Evolutionary conservation across 1,284 basidiomycete species (phyloP), one percentile per base, ranked within the genome.

Genomic region (Tilletia caries): DNA sequence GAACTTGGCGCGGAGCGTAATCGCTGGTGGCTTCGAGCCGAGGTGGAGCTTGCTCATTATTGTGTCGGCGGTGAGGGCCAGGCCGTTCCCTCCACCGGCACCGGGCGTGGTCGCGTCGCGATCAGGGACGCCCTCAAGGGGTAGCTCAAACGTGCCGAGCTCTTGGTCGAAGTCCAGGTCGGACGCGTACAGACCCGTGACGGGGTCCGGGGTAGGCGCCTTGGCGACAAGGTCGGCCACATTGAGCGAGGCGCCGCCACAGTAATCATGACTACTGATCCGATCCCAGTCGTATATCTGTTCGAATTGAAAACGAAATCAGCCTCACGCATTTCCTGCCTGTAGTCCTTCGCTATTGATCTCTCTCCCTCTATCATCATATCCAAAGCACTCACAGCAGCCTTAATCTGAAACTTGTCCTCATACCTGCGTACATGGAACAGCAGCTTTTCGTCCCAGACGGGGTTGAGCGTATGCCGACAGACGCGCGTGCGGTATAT

Each of bases 381-480:
- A n/a, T n/a, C n/a, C n/a, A n/a, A n/a, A 25, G n/a, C 29, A 62
- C 58, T 62, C 58, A 62, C 58, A 33, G 58, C 58, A 33, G 58
- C 58, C 44, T 80, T 79, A 64, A 74, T 62, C 50, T 74, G 73
- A 54, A 73, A 83, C 65, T 87, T 80, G 10, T 88, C 88, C 83
- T 98, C 95, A 79, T 94, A 92, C 6, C 90, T 86, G 29, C 92
- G 88, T 3, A 98, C 95, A 82, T 97, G 95, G 86, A 98, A 97
- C 25, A 97, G 87, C 1, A 98, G 86, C 84, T 95, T 95, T 85
- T 98, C 94, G 76, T 98, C 91, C 93, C 95, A 98, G 0, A 88
- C 87, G 0, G 95, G 95, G 82, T 92, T 93, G 71, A 93, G 88
- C 1, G 83, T 84, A 72, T 84, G 83, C 1, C 84, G 80, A 6